Evolutionary conservation across 208 protist genomes (phyloP), one percentile per base, ranked within the genome.

Genomic region (Acanthamoeba divionensis): DNA sequence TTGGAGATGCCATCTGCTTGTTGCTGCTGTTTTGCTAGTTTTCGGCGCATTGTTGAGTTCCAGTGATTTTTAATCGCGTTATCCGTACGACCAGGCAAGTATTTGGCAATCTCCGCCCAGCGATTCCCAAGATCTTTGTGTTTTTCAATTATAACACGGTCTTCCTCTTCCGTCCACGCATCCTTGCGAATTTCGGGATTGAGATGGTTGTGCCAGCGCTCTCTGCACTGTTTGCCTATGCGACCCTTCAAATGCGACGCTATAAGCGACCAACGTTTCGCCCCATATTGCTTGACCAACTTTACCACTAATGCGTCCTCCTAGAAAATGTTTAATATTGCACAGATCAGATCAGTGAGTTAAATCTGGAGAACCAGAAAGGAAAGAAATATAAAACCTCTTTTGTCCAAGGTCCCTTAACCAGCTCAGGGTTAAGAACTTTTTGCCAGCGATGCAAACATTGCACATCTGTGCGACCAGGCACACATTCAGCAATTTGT

Each of bases 21-120:
- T 13, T 26, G n/a, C 15, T 48, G 38, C 15, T 77, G 33, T 8
- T 77, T 13, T 45, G 18, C 31, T 21, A 77, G 10, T 18, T 24
- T 33, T 62, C 7, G 8, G 33, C 31, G 31, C 26, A 44, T 86
- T 33, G 94, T 96, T 2, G 94, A 96, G 47, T 97, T 97, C 95
- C 95, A 97, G 73, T 95, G 95, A 90, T 97, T 97, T 54, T 97
- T 97, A 31, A 97, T 95, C 0, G 88, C 87, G 79, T 97, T 97
- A 48, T 94, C 95, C 29, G 95, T 95, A 29, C 95, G 48, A 8
- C 95, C 95, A 10, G 91, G 91, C 24, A 97, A 75, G 13, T 90
- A 55, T 48, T 95, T 95, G 2, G 95, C 77, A 60, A 97, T 97
- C 52, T 97, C 93, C 2, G 93, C 93, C 96, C 96, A 97, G 9